Base-by-base conservation (phyloP, 345 rosid species). In the Anacardium occidentale region DNA sequence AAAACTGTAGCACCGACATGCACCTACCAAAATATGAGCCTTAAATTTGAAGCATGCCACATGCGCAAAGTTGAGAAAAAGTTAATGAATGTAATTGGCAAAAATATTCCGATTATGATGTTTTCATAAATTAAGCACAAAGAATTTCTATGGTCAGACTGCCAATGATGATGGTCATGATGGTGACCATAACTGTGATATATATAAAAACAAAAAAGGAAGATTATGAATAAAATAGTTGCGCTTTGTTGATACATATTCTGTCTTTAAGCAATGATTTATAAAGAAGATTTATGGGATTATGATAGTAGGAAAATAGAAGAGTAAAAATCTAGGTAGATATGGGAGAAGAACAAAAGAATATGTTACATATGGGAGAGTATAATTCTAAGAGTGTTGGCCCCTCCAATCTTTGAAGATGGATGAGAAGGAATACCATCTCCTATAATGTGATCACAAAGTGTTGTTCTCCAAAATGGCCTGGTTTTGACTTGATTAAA, bases 101-200 rank as follows among this genome's bases (percentile, higher is more conserved):
- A 6, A 65, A 2, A 58, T 26, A 58, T 69, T 69, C 32, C 44
- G 3, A 60, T 14, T 15, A 60, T 17, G 37, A 32, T 34, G 26
- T 10, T 25, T 15, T 62, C 20, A 73, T 32, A 37, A 37, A 37
- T 55, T 37, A 29, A 56, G 62, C 37, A 44, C 48, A 71, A 72
- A 82, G 82, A 60, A 21, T 53, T 74, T 61, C 42, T 75, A 34
- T 72, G 58, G 74, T 78, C 82, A 82, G 80, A 75, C 76, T 69
- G 40, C 85, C 81, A 83, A 85, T 85, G 86, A 83, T 83, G 80
- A 80, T 73, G 73, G 51, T 51, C 68, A 75, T 78, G 75, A 75
- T 85, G 77, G 52, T 32, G 25, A 37, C 74, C 69, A 76, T 76
- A 10, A 29, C 65, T 21, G 53, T 74, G 73, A 65, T 58, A 18